Conservation (phyloP, 2,329 filamentous ascomycete genomes). For the Lecanicillium sp. region DNA sequence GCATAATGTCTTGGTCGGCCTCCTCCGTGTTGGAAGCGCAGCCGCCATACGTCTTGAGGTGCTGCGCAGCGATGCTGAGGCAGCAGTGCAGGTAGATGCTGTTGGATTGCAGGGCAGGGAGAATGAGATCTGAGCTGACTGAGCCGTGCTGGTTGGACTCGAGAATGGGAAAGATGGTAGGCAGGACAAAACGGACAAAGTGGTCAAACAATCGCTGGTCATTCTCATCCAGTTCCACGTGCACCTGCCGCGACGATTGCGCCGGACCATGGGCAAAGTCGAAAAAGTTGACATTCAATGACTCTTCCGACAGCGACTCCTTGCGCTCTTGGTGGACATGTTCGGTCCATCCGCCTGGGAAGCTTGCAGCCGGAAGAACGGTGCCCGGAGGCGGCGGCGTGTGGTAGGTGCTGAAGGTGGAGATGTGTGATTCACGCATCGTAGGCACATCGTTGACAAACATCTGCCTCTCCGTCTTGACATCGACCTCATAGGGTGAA, state of each 20-base stretch:
- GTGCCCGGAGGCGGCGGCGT: slow-evolving; percentile 65
- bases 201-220: slow-evolving; percentile 84
- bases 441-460: slow-evolving; percentile 87
- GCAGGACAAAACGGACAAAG: slow-evolving; percentile 81
- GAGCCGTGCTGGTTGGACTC: slow-evolving; percentile 84
- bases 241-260: slow-evolving; percentile 56
- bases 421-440: slow-evolving; percentile 76
- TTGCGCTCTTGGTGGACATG: slow-evolving; percentile 31
- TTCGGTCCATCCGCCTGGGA: slow-evolving; percentile 54
- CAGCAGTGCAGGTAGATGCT: slow-evolving; percentile 93
- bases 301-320: slow-evolving; percentile 59
- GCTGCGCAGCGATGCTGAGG: slow-evolving; percentile 84
- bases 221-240: slow-evolving; percentile 76
- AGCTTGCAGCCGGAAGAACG: slow-evolving; percentile 53
- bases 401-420: slow-evolving; percentile 87
- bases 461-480: slow-evolving; percentile 92
- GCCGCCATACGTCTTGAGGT: slow-evolving; percentile 70
- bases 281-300: slow-evolving; percentile 70
- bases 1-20: slow-evolving; percentile 84
- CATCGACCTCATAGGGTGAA: slow-evolving; percentile 85
- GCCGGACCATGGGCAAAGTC: slow-evolving; percentile 66
- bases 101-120: slow-evolving; percentile 84
- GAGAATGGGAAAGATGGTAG: slow-evolving; percentile 83
- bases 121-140: slow-evolving; percentile 70
- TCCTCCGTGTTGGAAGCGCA: slow-evolving; percentile 54